Base-by-base conservation (phyloP, 2,329 filamentous ascomycete genomes). In the Pseudogymnoascus sp. region DNA sequence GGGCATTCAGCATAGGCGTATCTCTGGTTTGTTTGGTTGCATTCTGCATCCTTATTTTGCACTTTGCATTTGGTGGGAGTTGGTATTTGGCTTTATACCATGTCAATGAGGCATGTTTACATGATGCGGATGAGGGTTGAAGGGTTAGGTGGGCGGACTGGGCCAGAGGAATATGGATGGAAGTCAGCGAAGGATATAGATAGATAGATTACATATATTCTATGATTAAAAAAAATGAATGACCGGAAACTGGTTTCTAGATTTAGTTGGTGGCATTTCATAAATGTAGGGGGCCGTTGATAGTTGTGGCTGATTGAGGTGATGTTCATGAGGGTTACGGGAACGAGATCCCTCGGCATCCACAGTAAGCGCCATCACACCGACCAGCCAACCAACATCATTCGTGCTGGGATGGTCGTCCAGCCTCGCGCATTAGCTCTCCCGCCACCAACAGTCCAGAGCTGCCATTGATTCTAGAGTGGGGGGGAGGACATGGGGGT, bases 51-150 rank as follows among this genome's bases (percentile, higher is more conserved):
- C 30, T 50, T 50, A n/a, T 50, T 50, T 50, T 50, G 43, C 43
- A 50, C 25, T 50, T 50, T 50, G 43, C 43, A 50, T 54, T 54
- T 32, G 47, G 47, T 54, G 47, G 47, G 47, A 54, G 47, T 54
- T 54, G 47, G 47, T 54, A 28, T 16, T 54, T 16, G 47, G 47
- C 28, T 54, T 54, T 54, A 54, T 54, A 54, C 47, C 47, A 54
- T 54, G 47, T 54, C 47, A 54, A 54, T 54, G 47, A 34, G 47
- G 47, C 47, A 54, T 54, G 47, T 54, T 54, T 32, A 54, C 47
- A 54, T 54, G 47, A 54, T 54, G 47, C 28, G 47, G 16, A 54
- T 54, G 28, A 6, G n/a, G 25, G n/a, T 54, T 54, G 47, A 54
- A 54, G 8, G 16, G 43, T 30, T 30, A 16, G n/a, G 43, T 30